Evolutionary conservation across 371 early-diverging fungal genomes (phyloP).

Genomic region (Apophysomyces ossiformis): DNA sequence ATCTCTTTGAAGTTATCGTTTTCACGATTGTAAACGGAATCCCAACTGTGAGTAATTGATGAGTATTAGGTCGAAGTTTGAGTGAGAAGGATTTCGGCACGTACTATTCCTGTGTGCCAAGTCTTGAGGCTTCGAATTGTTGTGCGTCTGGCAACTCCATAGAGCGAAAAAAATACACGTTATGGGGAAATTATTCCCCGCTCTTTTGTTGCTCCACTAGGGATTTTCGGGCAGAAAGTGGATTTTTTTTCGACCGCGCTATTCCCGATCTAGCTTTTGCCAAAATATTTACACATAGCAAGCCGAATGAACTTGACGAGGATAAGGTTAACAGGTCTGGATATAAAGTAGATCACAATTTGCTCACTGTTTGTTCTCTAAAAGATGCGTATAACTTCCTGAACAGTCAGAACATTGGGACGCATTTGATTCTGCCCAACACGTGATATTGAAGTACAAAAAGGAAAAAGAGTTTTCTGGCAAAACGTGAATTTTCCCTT

Average conservation of each 20-base stretch:
- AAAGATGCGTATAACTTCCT: too few species aligned
- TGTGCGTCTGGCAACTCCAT: constrained; percentile 34
- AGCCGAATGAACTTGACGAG: too few species aligned
- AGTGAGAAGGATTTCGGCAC: not conserved
- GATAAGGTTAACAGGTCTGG: too few species aligned
- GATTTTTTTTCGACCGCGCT: too few species aligned
- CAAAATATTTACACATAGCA: too few species aligned
- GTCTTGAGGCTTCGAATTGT: constrained; percentile 74
- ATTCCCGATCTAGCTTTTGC: too few species aligned
- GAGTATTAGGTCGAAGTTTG: too few species aligned
- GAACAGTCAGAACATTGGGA: too few species aligned
- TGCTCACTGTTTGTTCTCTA: too few species aligned
- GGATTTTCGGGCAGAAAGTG: too few species aligned
- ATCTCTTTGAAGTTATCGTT: constrained; percentile 77
- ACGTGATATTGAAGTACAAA: not conserved
- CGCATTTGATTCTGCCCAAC: not conserved
- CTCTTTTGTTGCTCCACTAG: too few species aligned
- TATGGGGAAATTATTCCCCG: not conserved
- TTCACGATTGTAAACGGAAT: constrained; percentile 80
- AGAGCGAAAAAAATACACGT: not conserved
- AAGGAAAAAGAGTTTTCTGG: not conserved
- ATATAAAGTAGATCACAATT: too few species aligned
- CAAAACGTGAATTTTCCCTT: not conserved
- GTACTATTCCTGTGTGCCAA: constrained; percentile 82
- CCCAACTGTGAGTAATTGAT: constrained; percentile 65